Percentiles rank a stretch among this genome's conserved stretches.
Conservation (phyloP, 257 asterid species). For the Solanum gracilifrons region DNA sequence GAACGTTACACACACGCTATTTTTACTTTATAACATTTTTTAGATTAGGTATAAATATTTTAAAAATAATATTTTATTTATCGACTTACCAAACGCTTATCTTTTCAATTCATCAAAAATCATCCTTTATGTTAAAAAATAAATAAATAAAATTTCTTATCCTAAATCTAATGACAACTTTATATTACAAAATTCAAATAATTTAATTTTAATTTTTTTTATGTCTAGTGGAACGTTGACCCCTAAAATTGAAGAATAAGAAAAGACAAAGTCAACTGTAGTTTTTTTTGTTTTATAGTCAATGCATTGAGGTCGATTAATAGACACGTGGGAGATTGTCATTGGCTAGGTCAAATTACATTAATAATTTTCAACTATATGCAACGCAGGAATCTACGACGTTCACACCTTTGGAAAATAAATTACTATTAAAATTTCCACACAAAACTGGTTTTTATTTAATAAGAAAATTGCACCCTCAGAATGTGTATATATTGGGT, state of each 20-base stretch:
- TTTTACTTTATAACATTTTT: background rate
- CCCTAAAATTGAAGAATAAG: background rate
- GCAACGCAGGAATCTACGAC: background rate
- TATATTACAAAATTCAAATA: background rate
- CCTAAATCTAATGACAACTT: background rate
- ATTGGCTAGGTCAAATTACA: background rate
- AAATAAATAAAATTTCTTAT: background rate
- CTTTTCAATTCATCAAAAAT: background rate
- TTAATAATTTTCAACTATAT: background rate
- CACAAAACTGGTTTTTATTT: background rate
- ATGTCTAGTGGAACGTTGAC: background rate
- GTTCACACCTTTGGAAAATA: background rate
- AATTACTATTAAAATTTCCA: background rate
- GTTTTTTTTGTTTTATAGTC: background rate
- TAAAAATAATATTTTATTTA: background rate
- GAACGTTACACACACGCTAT: accelerated
- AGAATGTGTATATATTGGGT: background rate
- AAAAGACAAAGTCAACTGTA: background rate
- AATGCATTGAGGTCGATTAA: background rate
- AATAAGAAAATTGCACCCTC: background rate
- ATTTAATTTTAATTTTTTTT: background rate
- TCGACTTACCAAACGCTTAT: accelerated
- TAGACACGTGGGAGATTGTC: background rate
- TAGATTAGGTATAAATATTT: background rate
- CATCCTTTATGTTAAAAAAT: background rate